Evolutionary conservation across 2,329 filamentous ascomycete species (phyloP), one percentile per base, ranked within the genome.

Genomic region (Colletotrichum sp.): DNA sequence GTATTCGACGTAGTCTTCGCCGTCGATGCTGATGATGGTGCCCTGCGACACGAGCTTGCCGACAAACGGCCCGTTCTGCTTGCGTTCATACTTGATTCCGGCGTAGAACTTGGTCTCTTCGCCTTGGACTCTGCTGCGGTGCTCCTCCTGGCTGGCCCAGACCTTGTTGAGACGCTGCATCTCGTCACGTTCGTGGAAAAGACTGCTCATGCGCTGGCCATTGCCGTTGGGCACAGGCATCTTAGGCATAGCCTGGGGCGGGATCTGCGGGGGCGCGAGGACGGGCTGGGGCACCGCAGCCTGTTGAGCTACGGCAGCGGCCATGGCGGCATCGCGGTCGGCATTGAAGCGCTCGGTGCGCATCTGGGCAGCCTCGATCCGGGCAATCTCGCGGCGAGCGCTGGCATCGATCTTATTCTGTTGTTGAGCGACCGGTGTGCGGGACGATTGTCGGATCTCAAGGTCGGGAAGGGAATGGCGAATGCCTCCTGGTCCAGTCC

Each of bases 1-100:
- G 78, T 93, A 93, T 81, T 93, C 92, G 39, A 93, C 91, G 76
- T 92, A 93, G 77, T 93, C 92, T 80, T 93, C 92, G 26, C 91
- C 92, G 75, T 93, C 91, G 75, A 93, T 93, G 64, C 86, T 92
- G 79, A 93, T 88, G 26, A 93, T 91, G 12, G 88, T 89, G 7
- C 91, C 90, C 76, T 91, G 88, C 63, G 90, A 92, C 34, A 92
- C 91, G n/a, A 93, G 88, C 81, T 92, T 92, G 28, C 91, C 92
- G 77, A 88, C 86, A 75, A 93, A 93, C 0, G 91, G 91, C 0
- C 92, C 92, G 6, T 84, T 91, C 36, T 87, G 82, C 83, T 92
- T 93, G 70, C 91, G 88, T 82, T 92, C 90, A 78, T 93, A 93
- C 81, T 91, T 92, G 80, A 92, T 84, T 28, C 91, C 91, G 30